These are phyloP conservation scores for Tulasnella sp. DNA, from an alignment of 768 basidiomycete genomes.

Conservation along the genomic window DNA sequence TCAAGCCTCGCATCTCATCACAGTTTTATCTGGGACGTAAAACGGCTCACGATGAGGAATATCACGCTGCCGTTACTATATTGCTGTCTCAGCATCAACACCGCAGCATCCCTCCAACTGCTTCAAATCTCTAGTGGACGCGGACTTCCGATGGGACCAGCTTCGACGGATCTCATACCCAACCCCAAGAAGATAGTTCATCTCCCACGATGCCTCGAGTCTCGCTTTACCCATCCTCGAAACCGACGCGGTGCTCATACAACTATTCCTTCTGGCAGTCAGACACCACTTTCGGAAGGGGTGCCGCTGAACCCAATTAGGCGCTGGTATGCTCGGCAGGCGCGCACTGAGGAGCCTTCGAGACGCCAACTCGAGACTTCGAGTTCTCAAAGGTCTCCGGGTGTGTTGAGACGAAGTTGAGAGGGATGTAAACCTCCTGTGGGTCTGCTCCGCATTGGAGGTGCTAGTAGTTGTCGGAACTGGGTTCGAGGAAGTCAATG, in stretches of 20 bases:
- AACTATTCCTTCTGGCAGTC: slow-evolving; percentile 55
- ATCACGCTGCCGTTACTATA: slow-evolving; percentile 59
- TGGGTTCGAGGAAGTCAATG: slow-evolving; percentile 40
- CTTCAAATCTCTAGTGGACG: slow-evolving; percentile 49
- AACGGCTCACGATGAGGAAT: too few relatives aligned
- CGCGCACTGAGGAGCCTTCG: slow-evolving; percentile 38
- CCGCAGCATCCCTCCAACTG: slow-evolving; percentile 38
- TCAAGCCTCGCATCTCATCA: slow-evolving; percentile 31
- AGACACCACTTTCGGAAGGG: slow-evolving; percentile 49
- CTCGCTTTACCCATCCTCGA: slow-evolving; percentile 37
- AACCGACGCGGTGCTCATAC: slow-evolving; percentile 53
- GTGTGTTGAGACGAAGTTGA: slow-evolving; percentile 27
- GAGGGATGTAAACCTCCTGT: slow-evolving; percentile 26
- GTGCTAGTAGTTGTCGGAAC: slow-evolving; percentile 52
- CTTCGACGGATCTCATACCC: slow-evolving; percentile 80
- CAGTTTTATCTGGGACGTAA: too few relatives aligned
- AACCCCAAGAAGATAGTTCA: slow-evolving; percentile 81
- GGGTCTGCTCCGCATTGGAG: slow-evolving; percentile 46
- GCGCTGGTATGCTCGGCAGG: slow-evolving; percentile 44
- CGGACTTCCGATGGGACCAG: slow-evolving; percentile 79
- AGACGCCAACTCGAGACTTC: slow-evolving; percentile 4
- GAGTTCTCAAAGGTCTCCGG: slow-evolving; percentile 14
- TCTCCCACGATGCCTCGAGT: slow-evolving; percentile 56
- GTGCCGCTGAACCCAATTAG: slow-evolving; percentile 44
- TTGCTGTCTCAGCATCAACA: slow-evolving; percentile 38